Evolutionary conservation across 495 filamentous ascomycete species (phyloP).

Genomic region (Podospora conica): DNA sequence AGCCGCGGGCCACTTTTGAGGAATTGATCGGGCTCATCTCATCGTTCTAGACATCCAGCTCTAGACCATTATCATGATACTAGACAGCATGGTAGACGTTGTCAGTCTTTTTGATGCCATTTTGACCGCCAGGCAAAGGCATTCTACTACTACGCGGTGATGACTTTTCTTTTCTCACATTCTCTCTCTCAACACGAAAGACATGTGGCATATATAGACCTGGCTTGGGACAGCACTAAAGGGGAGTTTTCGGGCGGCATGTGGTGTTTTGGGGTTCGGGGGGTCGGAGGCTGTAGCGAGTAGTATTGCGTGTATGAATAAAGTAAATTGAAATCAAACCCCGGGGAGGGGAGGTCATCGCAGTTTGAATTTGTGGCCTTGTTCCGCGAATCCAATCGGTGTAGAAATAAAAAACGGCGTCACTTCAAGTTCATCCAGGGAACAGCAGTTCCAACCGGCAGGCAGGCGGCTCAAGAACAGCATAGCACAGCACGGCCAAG

Average conservation of each 20-base stretch:
- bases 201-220: neutral
- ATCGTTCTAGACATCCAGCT: neutral
- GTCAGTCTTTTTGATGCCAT: neutral
- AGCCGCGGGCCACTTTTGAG: neutral
- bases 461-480: neutral
- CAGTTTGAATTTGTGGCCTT: neutral
- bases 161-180: too few species aligned
- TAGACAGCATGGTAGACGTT: neutral
- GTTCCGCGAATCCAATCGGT: neutral
- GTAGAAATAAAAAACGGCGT: neutral
- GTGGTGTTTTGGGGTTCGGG: neutral
- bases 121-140: neutral
- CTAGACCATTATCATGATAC: neutral
- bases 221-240: neutral
- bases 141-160: neutral
- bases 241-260: neutral
- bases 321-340: neutral
- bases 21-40: neutral
- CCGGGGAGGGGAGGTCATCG: neutral
- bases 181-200: too few species aligned
- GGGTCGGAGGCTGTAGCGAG: neutral
- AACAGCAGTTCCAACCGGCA: too few species aligned
- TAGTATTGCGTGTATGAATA: neutral
- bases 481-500: too few species aligned
- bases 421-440: too few species aligned